A percentile compares a stretch with the other conserved stretches of the same genome.
These are phyloP conservation scores for Phytopythium helicoides DNA, from an alignment of 352 stramenopile species.

Conservation along the genomic window DNA sequence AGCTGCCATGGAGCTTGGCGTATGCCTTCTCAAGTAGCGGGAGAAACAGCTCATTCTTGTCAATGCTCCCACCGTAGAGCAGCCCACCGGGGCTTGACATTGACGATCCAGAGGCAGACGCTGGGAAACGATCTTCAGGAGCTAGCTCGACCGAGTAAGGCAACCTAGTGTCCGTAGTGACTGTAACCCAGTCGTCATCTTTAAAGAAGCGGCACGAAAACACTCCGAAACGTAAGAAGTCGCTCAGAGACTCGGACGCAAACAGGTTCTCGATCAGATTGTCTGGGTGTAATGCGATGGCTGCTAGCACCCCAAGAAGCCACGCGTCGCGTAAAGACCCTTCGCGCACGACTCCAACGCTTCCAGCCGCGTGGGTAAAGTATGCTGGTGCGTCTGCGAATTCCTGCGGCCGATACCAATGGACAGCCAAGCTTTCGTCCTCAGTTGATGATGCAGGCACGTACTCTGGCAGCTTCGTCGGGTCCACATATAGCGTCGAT, in stretches of 20 bases:
- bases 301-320: conserved; percentile 84
- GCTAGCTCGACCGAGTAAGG: too few relatives aligned
- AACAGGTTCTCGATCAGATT: conserved; percentile 92
- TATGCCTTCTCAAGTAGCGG: conserved; percentile 89
- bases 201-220: conserved; percentile 94
- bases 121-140: too few relatives aligned
- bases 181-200: conserved; percentile 83
- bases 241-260: conserved; percentile 72
- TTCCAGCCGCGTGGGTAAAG: conserved; percentile 74
- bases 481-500: conserved; percentile 58
- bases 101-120: too few relatives aligned
- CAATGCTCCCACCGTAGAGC: conserved; percentile 69
- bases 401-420: conserved; percentile 73
- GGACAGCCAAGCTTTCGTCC: too few relatives aligned
- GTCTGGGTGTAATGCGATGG: conserved; percentile 73
- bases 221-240: conserved; percentile 82
- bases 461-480: conserved; percentile 60
- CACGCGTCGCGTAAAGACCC: conserved; percentile 77
- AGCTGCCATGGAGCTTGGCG: conserved; percentile 85
- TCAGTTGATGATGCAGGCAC: too few relatives aligned
- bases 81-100: too few relatives aligned
- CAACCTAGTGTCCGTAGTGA: conserved; percentile 87
- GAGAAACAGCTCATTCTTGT: conserved; percentile 88
- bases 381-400: conserved; percentile 78
- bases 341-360: conserved; percentile 48